phyloP scores from a whole-genome alignment of 1,284 basidiomycete genomes.

The Chalciporus sp. region DNA sequence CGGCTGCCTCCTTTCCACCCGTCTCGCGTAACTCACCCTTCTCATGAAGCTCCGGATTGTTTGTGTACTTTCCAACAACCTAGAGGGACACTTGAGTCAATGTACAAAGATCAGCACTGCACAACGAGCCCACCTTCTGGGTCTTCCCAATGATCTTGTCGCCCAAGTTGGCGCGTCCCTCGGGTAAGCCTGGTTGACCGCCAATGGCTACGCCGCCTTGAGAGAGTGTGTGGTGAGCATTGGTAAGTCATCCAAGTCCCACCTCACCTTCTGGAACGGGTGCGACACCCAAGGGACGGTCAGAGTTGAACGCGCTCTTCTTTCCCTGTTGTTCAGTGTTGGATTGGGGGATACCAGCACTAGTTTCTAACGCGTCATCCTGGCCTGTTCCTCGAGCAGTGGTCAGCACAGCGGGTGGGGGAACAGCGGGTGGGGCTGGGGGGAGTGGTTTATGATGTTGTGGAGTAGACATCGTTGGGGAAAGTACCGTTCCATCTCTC shows the following conservation, averaged over 20 bases:
- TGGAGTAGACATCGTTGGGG: constrained; percentile 11
- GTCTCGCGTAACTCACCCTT: constrained; percentile 57
- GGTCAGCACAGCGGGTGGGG: background rate
- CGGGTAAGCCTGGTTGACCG: constrained; percentile 43
- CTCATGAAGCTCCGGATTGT: constrained; percentile 54
- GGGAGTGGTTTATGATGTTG: constrained; percentile 8
- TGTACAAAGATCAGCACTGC: background rate
- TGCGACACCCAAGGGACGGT: constrained; percentile 44
- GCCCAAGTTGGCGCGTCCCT: constrained; percentile 41
- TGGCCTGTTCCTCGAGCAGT: background rate
- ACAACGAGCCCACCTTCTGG: constrained; percentile 44
- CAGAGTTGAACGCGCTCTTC: constrained; percentile 38
- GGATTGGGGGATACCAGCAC: background rate
- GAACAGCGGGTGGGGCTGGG: background rate
- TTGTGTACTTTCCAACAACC: constrained; percentile 51
- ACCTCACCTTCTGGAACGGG: constrained; percentile 40
- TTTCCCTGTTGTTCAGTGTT: constrained; percentile 14
- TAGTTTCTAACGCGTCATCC: no score
- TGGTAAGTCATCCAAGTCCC: background rate
- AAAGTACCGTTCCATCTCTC: background rate
- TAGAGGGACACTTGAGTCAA: constrained; percentile 22
- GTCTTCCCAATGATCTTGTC: constrained; percentile 60
- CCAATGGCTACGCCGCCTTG: constrained; percentile 48
- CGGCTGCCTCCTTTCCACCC: constrained; percentile 51
- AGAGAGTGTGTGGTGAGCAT: background rate